Percentiles rank a stretch among this genome's conserved stretches.
These are phyloP conservation scores for Penicillium waksmanii DNA, from an alignment of 495 filamentous ascomycete genomes.

Conservation along the genomic window DNA sequence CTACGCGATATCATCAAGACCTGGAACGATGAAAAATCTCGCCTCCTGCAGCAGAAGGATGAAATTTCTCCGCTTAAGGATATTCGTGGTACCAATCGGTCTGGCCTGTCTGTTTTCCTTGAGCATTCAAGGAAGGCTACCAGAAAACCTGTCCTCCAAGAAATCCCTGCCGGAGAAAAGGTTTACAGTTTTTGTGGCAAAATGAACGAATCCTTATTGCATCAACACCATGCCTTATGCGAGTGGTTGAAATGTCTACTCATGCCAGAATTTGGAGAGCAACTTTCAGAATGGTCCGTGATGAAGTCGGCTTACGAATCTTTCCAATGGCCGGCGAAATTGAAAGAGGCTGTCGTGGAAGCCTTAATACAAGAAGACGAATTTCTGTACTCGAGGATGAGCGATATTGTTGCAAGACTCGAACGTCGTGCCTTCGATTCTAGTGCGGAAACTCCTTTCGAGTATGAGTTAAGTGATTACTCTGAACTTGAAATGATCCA, in stretches of 20 bases:
- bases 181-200: slow-evolving; percentile 57
- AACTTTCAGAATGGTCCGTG: slow-evolving; percentile 26
- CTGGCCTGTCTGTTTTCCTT: slow-evolving; percentile 73
- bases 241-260: slow-evolving; percentile 67
- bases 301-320: slow-evolving; percentile 60
- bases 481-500: slow-evolving; percentile 63
- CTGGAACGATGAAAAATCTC: slow-evolving; percentile 65
- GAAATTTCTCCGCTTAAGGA: slow-evolving; percentile 52
- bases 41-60: slow-evolving; percentile 58
- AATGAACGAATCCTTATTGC: slow-evolving; percentile 58
- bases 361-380: slow-evolving; percentile 70
- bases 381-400: slow-evolving; percentile 61
- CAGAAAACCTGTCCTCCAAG: slow-evolving; percentile 51
- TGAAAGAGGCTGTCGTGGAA: slow-evolving; percentile 73
- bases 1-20: slow-evolving; percentile 54
- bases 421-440: slow-evolving; percentile 39
- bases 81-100: slow-evolving; percentile 50
- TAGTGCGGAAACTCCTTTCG: slow-evolving; percentile 20
- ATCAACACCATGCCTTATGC: slow-evolving; percentile 65
- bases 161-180: slow-evolving; percentile 59
- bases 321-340: slow-evolving; percentile 69
- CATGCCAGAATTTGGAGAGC: slow-evolving; percentile 40
- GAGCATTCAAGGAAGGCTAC: slow-evolving; percentile 72
- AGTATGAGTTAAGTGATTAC: slow-evolving; percentile 33
- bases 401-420: slow-evolving; percentile 44